Base-by-base conservation (phyloP, 129 eudicot genomes). In the Cynara cardunculus region DNA sequence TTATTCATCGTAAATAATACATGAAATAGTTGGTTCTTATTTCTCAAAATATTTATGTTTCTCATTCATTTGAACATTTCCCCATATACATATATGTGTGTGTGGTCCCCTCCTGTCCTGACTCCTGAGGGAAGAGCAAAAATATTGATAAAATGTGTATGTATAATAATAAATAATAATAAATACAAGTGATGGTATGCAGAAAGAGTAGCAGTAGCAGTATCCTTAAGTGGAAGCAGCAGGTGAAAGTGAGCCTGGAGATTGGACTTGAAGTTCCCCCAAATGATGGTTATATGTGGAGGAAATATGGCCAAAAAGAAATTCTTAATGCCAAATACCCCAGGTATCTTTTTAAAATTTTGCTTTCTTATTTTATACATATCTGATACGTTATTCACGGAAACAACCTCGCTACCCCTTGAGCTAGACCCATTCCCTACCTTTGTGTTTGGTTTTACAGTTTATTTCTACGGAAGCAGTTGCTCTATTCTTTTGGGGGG, bases 271-370 rank as follows among this genome's bases (percentile, higher is more conserved):
- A 83, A 77, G 86, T 83, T 68, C 86, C 86, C 61, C 86, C 73
- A 72, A 88, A 81, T 32, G 96, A 91, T 85, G 93, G 88, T 18
- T 70, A 76, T 81, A 88, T 89, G 80, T 91, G 96, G 96, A 89
- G 96, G 79, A 91, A 91, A 74, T 91, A 91, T 61, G 96, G 96
- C 39, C 96, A 91, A 61, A 91, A 91, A 77, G 84, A 77, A 41
- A 91, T 89, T 62, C 88, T 85, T 72, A 87, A 91, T 65, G 83
- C 91, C 56, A 85, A 85, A 81, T 85, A 85, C 70, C 96, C 96
- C 62, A 91, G 96, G 96, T 91, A 65, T 22, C 46, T 31, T 77
- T 65, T 72, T 18, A 44, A 75, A 28, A 53, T 44, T 39, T 70
- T 69, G 11, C 64, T 39, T 12, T 10, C 69, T 26, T 75, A 18